Evolutionary conservation across 2,329 filamentous ascomycete genomes (phyloP).

Genomic region (Aspergillus thermomutatus): DNA sequence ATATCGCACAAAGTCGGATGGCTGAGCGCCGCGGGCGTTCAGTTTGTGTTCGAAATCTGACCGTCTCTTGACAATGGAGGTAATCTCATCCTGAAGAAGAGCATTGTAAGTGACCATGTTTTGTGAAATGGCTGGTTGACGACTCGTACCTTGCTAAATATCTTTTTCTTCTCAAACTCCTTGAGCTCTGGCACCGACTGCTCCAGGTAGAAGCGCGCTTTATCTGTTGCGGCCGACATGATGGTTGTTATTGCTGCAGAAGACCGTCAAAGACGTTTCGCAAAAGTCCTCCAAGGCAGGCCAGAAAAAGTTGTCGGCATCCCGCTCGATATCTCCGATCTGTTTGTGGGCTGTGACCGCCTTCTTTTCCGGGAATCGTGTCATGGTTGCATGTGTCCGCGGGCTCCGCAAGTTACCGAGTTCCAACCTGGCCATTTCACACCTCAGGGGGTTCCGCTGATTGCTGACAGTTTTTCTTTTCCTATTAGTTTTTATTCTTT

Average conservation of each 20-base stretch:
- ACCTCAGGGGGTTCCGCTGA: conserved; percentile 26
- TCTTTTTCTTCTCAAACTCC: conserved; percentile 85
- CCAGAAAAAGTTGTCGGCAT: conserved; percentile 32
- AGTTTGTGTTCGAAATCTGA: conserved; percentile 92
- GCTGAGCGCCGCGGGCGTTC: conserved; percentile 72
- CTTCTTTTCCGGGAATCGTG: conserved; percentile 18
- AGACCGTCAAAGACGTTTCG: neutral
- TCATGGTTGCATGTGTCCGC: neutral
- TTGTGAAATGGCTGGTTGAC: neutral
- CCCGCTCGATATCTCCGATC: conserved; percentile 26
- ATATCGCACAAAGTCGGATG: conserved; percentile 80
- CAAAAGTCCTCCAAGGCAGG: neutral
- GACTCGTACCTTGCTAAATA: conserved; percentile 70
- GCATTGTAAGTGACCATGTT: conserved; percentile 8
- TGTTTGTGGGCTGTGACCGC: conserved; percentile 12
- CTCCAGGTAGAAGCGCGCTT: conserved; percentile 92
- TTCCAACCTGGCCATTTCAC: conserved; percentile 15
- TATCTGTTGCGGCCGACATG: conserved; percentile 86
- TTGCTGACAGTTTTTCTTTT: conserved; percentile 16
- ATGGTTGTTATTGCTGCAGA: conserved; percentile 2
- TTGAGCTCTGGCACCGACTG: conserved; percentile 87
- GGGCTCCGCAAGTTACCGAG: conserved; percentile 15
- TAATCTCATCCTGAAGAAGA: conserved; percentile 72
- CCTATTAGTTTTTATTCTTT: conserved; percentile 10
- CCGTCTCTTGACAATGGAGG: conserved; percentile 80